Evolutionary conservation across 352 stramenopile genomes (phyloP), one percentile per base, ranked within the genome.

Genomic region (Phytophthora citricola): DNA sequence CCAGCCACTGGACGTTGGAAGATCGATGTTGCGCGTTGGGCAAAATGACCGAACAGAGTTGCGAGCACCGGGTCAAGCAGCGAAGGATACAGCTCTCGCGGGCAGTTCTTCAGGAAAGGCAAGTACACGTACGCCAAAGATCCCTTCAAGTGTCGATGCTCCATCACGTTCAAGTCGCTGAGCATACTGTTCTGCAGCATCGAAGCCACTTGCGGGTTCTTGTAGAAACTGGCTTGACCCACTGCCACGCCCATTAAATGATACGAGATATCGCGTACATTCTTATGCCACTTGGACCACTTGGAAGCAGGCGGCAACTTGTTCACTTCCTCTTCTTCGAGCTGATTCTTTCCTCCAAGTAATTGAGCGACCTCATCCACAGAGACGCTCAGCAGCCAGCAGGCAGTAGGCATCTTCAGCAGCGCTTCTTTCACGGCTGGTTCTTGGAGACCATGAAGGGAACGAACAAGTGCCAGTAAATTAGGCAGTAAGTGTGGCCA

Each of bases 261-360:
- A 51, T 92, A 94, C 34, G 71, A 75, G 49, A 92, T 84, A 59
- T 94, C 86, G 15, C 86, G 84, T 2, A 92, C 76, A 49, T 92
- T 92, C 61, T 91, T 92, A 60, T 89, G 76, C 86, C 86, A 94
- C 43, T 92, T 92, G 3, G 84, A 88, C 80, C 82, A 91, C 40
- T 78, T 88, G 0, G 83, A 76, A 0, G 69, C 75, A 1, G 38
- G 24, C 0, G 83, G 76, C 1, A 92, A 59, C 60, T 88, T 82
- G 0, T 71, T 67, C 34, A 92, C 58, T 57, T 89, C 57, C 56
- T 92, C 84, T 69, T 92, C 80, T 58, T 91, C 82, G 0, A 92
- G 65, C 27, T 91, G 78, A 47, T 90, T 85, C 31, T 91, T 92
- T 14, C 86, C 86, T 57, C 85, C 80, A 11, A 94, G 71, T 5